Conservation (phyloP, 768 basidiomycete genomes). For the Russula foetens region DNA sequence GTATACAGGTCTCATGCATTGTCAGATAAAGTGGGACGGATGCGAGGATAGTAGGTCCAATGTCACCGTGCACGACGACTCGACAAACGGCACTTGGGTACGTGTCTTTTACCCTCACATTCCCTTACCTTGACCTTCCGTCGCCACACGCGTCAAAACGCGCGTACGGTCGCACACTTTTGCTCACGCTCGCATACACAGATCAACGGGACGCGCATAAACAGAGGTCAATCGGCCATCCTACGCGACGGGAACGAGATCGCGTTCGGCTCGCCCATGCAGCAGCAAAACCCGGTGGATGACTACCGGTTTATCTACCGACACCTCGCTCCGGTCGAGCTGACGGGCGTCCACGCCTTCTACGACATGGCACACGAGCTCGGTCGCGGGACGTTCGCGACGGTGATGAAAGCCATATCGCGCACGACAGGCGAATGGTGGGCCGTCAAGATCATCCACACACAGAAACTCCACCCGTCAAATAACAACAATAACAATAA, state of each 20-base stretch:
- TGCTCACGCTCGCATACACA: slow-evolving; percentile 21
- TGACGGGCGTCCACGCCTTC: slow-evolving; percentile 47
- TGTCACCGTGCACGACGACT: slow-evolving; percentile 46
- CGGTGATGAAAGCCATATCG: slow-evolving; percentile 76
- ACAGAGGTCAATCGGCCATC: slow-evolving; percentile 44
- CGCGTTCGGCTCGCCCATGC: slow-evolving; percentile 60
- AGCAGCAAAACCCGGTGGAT: slow-evolving; percentile 43
- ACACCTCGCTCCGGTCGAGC: slow-evolving; percentile 45
- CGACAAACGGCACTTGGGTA: slow-evolving; percentile 71
- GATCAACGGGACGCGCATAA: slow-evolving; percentile 65
- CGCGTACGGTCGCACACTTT: neutral
- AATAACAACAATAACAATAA: neutral
- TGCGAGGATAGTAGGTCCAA: slow-evolving; percentile 32
- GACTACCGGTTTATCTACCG: slow-evolving; percentile 79
- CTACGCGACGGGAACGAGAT: slow-evolving; percentile 80
- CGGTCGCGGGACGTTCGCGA: slow-evolving; percentile 88
- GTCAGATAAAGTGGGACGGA: slow-evolving; percentile 53
- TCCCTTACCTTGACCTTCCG: neutral
- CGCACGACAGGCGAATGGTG: slow-evolving; percentile 62
- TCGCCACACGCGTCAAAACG: neutral
- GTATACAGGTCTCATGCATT: slow-evolving; percentile 45
- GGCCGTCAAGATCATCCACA: slow-evolving; percentile 85
- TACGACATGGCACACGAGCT: slow-evolving; percentile 67
- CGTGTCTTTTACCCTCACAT: slow-evolving; percentile 22
- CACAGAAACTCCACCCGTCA: slow-evolving; percentile 33